Conservation (phyloP, 106 monocot species). For the Allium sativum region DNA sequence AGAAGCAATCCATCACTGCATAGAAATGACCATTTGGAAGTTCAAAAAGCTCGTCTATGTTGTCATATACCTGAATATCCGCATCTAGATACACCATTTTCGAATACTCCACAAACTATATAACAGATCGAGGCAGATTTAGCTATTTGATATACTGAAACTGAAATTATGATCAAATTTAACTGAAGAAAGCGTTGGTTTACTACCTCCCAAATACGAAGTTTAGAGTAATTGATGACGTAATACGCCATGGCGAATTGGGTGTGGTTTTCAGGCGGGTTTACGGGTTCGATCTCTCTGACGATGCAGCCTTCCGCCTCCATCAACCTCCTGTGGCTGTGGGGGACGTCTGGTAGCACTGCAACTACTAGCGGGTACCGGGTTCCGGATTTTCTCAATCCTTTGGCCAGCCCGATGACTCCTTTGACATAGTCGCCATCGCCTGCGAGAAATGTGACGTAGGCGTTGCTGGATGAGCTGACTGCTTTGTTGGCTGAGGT, state of each 20-base stretch:
- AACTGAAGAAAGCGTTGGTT: neutral
- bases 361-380: constrained; percentile 23
- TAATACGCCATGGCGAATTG: constrained; percentile 26
- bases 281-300: constrained; percentile 22
- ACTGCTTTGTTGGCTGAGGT: neutral
- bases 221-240: constrained; percentile 28
- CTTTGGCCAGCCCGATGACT: constrained; percentile 21
- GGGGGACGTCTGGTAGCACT: constrained; percentile 23
- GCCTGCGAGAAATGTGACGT: constrained; percentile 25
- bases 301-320: constrained; percentile 17
- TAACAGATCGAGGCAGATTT: neutral
- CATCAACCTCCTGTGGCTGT: constrained; percentile 11
- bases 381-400: constrained; percentile 13
- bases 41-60: constrained; percentile 34
- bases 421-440: constrained; percentile 23
- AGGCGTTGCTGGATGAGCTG: constrained; percentile 3
- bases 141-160: neutral
- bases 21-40: constrained; percentile 17
- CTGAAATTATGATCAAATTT: neutral
- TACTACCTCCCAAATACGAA: constrained; percentile 24
- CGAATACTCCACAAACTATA: constrained; percentile 26
- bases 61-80: constrained; percentile 26
- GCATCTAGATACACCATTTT: constrained; percentile 31
- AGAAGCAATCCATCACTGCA: constrained; percentile 50
- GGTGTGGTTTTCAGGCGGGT: constrained; percentile 28